Conservation (phyloP, 2,329 filamentous ascomycete genomes). For the Apiospora aurea region DNA sequence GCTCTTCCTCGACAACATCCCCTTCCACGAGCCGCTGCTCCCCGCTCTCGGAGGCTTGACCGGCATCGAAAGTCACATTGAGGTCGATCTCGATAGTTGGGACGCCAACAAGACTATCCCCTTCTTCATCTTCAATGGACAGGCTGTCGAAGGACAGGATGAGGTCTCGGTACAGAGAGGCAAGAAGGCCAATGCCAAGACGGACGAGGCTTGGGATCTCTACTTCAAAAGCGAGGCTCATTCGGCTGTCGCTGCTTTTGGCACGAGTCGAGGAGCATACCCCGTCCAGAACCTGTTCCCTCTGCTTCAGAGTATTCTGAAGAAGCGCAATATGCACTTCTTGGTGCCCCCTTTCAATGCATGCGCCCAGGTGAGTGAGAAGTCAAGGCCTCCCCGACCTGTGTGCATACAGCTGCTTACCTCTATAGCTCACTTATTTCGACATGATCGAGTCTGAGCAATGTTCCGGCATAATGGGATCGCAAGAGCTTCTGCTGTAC, state of each 20-base stretch:
- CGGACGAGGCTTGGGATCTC: constrained; percentile 82
- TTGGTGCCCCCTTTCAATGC: constrained; percentile 88
- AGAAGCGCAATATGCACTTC: constrained; percentile 74
- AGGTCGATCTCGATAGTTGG: constrained; percentile 78
- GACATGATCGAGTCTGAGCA: constrained; percentile 71
- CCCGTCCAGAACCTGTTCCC: constrained; percentile 76
- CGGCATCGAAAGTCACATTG: constrained; percentile 77
- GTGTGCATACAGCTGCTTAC: constrained; percentile 35
- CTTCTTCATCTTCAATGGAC: constrained; percentile 90
- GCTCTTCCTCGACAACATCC: constrained; percentile 73
- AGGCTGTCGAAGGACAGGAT: constrained; percentile 79
- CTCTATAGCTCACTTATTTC: constrained; percentile 75
- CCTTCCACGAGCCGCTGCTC: constrained; percentile 84
- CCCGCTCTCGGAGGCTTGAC: constrained; percentile 90
- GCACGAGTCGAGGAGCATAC: constrained; percentile 74
- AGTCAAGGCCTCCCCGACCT: neutral
- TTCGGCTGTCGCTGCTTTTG: constrained; percentile 86
- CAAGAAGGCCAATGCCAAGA: constrained; percentile 71
- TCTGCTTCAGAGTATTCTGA: constrained; percentile 77
- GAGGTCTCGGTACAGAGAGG: constrained; percentile 70
- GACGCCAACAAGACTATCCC: constrained; percentile 74
- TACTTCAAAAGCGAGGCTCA: constrained; percentile 84
- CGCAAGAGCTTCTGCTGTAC: constrained; percentile 85
- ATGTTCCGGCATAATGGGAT: constrained; percentile 80
- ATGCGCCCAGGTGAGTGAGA: constrained; percentile 74